Conservation (phyloP, 441 rosid genomes). For the Pelargonium cotyledonis region DNA sequence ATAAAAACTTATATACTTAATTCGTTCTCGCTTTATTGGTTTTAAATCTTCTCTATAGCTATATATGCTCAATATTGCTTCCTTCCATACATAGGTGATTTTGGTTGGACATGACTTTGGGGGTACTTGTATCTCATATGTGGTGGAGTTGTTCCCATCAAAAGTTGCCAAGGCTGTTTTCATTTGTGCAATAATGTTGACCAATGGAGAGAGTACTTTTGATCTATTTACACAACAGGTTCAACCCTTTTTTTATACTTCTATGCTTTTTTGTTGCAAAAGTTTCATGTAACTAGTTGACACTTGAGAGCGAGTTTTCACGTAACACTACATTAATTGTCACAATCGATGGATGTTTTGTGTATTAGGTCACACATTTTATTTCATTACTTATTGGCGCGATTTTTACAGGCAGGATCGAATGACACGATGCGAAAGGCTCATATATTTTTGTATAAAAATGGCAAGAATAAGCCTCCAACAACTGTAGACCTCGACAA, state of each 20-base stretch:
- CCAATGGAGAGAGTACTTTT: constrained; percentile 58
- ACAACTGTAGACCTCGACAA: constrained; percentile 80
- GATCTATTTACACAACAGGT: constrained; percentile 74
- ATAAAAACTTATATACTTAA: too few relatives aligned
- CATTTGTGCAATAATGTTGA: constrained; percentile 72
- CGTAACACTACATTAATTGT: too few relatives aligned
- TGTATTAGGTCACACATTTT: too few relatives aligned
- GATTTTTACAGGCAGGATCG: constrained; percentile 44
- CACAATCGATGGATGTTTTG: too few relatives aligned
- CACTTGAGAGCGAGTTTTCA: too few relatives aligned
- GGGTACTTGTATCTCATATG: constrained; percentile 76
- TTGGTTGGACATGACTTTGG: constrained; percentile 93
- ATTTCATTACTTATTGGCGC: neutral
- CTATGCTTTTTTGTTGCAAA: neutral
- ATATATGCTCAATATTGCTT: neutral
- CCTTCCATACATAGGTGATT: constrained; percentile 48
- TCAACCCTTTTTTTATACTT: constrained; percentile 11
- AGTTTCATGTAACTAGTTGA: neutral
- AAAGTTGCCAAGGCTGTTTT: constrained; percentile 69
- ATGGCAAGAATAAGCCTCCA: constrained; percentile 70
- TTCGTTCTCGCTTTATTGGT: neutral
- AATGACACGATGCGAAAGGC: constrained; percentile 59
- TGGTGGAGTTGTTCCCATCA: constrained; percentile 73
- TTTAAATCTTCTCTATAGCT: neutral
- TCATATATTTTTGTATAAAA: constrained; percentile 63